Evolutionary conservation across 139 green algal genomes (phyloP).

Genomic region (Chlamydomonas schloesseri): DNA sequence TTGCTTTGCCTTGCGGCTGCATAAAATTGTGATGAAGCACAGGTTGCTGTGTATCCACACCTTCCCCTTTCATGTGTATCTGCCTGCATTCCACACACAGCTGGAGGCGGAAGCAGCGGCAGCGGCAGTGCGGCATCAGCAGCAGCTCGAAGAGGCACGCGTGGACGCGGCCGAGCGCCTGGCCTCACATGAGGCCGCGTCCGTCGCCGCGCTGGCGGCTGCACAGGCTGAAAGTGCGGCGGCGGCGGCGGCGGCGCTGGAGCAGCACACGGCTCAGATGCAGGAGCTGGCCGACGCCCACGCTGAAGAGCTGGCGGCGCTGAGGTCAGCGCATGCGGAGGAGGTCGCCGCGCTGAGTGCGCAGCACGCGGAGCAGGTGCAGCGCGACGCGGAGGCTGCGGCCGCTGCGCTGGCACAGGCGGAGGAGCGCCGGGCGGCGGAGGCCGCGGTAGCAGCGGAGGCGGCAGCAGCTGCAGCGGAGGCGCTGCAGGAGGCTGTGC

Average conservation of each 20-base stretch:
- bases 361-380: neutral
- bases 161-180: neutral
- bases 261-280: neutral
- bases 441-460: neutral
- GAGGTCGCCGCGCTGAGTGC: neutral
- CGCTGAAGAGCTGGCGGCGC: neutral
- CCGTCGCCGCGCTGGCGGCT: neutral
- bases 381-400: no score
- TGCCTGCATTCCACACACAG: no score
- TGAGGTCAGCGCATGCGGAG: neutral
- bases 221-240: neutral
- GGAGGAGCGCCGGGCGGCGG: no score
- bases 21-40: no score
- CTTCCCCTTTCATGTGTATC: no score
- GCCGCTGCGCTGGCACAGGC: no score
- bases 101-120: neutral
- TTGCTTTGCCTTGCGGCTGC: no score
- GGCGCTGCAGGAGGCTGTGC: no score
- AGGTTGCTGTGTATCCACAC: no score
- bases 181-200: neutral
- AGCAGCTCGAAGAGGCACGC: slow-evolving; percentile 11
- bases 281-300: neutral
- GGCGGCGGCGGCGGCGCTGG: neutral
- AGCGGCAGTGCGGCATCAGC: neutral
- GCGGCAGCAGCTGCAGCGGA: no score